Evolutionary conservation across 2,329 filamentous ascomycete species (phyloP).

Genomic region (Colletotrichum truncatum): DNA sequence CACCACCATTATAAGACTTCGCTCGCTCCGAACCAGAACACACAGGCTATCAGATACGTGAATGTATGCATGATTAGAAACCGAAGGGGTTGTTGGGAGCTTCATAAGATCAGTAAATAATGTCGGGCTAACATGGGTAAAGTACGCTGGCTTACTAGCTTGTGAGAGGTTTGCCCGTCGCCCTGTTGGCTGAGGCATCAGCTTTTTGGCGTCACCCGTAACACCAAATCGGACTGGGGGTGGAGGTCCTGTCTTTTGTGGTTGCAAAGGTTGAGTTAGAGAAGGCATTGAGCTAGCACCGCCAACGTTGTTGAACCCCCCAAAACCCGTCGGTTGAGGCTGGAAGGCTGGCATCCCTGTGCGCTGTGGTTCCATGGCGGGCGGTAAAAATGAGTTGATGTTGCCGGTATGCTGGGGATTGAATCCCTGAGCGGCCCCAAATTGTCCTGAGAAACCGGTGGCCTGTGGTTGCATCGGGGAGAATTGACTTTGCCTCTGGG

Average conservation of each 20-base stretch:
- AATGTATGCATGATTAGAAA: conserved; percentile 44
- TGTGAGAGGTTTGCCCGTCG: conserved; percentile 89
- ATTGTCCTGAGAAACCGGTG: conserved; percentile 65
- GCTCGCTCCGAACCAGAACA: conserved; percentile 1
- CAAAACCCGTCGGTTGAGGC: conserved; percentile 50
- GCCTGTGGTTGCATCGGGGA: conserved; percentile 66
- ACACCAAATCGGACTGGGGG: conserved; percentile 92
- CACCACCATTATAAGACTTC: not conserved
- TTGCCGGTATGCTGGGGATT: conserved; percentile 51
- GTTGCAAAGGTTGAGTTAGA: conserved; percentile 55
- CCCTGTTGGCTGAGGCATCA: conserved; percentile 88
- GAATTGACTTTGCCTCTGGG: conserved; percentile 50
- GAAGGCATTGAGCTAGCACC: conserved; percentile 34
- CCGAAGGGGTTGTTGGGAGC: conserved; percentile 65
- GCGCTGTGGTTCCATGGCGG: conserved; percentile 67
- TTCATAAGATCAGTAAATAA: conserved; percentile 36
- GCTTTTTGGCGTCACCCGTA: conserved; percentile 74
- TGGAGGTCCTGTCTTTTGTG: conserved; percentile 70
- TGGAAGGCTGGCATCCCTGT: conserved; percentile 35
- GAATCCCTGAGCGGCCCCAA: conserved; percentile 59
- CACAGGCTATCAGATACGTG: not conserved
- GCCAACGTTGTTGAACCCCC: conserved; percentile 51
- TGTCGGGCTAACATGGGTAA: not conserved
- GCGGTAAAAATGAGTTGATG: conserved; percentile 68
- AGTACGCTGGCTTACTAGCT: conserved; percentile 80